Conservation (phyloP, 75 land plant species). For the Isoetes taiwanensis region DNA sequence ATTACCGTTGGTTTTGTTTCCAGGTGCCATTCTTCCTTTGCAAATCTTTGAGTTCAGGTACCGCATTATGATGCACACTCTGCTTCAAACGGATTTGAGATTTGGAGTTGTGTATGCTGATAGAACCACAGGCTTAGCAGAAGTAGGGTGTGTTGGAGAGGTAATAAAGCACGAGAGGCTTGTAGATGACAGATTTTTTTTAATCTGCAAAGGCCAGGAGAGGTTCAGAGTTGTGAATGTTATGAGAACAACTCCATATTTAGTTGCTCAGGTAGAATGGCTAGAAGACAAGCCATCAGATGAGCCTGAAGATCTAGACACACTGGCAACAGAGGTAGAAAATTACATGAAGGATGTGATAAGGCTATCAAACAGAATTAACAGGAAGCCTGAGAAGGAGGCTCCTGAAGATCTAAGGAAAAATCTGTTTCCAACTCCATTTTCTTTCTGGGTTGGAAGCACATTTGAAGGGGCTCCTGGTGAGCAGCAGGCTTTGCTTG, state of each 20-base stretch:
- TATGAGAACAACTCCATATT: constrained; percentile 63
- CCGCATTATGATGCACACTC: constrained; percentile 98
- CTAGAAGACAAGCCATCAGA: constrained; percentile 74
- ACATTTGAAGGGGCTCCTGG: constrained; percentile 89
- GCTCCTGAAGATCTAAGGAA: constrained; percentile 47
- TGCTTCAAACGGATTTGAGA: constrained; percentile 87
- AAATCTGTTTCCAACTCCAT: constrained; percentile 79
- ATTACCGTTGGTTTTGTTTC: constrained; percentile 84
- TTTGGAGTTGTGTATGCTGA: constrained; percentile 95
- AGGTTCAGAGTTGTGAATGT: constrained; percentile 56
- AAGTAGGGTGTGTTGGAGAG: constrained; percentile 93
- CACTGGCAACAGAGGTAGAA: constrained; percentile 75
- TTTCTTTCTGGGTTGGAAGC: constrained; percentile 90
- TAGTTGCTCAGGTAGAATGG: constrained; percentile 83
- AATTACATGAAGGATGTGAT: constrained; percentile 84
- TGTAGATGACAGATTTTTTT: constrained; percentile 91
- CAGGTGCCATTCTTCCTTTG: constrained; percentile 80
- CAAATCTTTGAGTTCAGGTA: constrained; percentile 98
- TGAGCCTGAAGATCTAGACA: constrained; percentile 49
- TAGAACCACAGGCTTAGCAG: constrained; percentile 36
- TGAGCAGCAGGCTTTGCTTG: constrained; percentile 93
- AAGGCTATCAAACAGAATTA: constrained; percentile 58
- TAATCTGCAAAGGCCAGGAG: constrained; percentile 96
- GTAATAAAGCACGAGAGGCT: constrained; percentile 89
- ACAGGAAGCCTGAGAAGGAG: constrained; percentile 70